Base-by-base conservation (phyloP, 805 yeast species). In the Pichia californica region DNA sequence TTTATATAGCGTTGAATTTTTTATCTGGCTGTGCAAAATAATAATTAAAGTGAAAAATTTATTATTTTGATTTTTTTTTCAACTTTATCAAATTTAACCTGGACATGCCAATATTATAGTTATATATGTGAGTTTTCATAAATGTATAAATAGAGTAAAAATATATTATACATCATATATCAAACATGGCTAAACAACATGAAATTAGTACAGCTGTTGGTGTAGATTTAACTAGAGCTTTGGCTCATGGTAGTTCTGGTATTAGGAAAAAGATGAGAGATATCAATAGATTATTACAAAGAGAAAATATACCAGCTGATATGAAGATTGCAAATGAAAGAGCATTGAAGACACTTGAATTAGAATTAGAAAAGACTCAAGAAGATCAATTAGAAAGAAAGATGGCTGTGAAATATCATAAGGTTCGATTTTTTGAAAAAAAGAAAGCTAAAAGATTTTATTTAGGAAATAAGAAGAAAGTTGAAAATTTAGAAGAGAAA, bases 351-450 rank as follows among this genome's bases (percentile, higher is more conserved):
- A 76, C 77, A 3, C 63, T 77, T 35, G 58, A 65, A 25, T 58
- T 66, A 10, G 80, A 77, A 51, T 61, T 77, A 36, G 67, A 66
- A 28, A 66, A 65, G 36, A 67, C 66, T 20, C 69, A 68, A 44
- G 45, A 57, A 33, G 62, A 63, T 34, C 58, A 68, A 36, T 69
- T 66, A 50, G 68, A 73, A 2, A 68, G 66, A 50, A 66, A 55
- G 23, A 62, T 54, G 61, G 69, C 87, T 11, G 74, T 79, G 52
- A 85, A 82, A 64, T 93, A 93, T 61, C 96, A 88, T 59, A 88
- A 88, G 89, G 88, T 93, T 38, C 75, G 91, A 52, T 93, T 93
- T 59, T 87, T 93, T 49, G 98, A 89, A 62, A 78, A 74, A 57
- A 87, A 88, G 66, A 89, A 88, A 71, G 93, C 96, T 0, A 52